Evolutionary conservation across 2,329 filamentous ascomycete genomes (phyloP).

Genomic region (Aspergillus sp.): DNA sequence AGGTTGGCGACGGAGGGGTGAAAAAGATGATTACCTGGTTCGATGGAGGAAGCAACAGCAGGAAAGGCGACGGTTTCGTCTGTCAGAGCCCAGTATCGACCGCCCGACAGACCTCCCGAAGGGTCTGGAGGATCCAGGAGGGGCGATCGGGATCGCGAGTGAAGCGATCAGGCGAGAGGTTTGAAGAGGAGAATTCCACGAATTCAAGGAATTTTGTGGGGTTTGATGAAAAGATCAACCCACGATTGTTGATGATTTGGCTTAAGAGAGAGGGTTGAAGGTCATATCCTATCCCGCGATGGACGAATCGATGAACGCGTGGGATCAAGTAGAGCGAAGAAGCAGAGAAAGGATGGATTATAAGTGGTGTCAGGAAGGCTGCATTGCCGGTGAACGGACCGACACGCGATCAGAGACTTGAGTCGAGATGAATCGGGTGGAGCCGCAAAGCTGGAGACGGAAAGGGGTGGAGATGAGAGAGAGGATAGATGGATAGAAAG

Average conservation of each 20-base stretch:
- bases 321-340: background rate
- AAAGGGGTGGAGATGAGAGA: background rate
- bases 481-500: conserved; percentile 1
- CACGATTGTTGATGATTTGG: background rate
- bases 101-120: conserved; percentile 43
- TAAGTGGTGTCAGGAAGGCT: background rate
- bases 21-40: conserved; percentile 33
- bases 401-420: conserved; percentile 4
- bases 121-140: conserved; percentile 47
- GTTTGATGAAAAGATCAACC: background rate
- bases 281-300: background rate
- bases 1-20: conserved; percentile 49
- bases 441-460: background rate
- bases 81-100: conserved; percentile 44
- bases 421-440: conserved; percentile 4
- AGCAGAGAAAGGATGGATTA: background rate
- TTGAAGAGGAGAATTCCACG: conserved; percentile 25
- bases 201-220: conserved; percentile 29
- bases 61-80: conserved; percentile 26
- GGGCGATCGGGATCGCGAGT: conserved; percentile 36
- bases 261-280: background rate
- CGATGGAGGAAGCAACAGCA: conserved; percentile 34
- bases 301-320: background rate
- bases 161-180: conserved; percentile 20
- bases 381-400: background rate